These are phyloP conservation scores for Peronospora destructor DNA, from an alignment of 352 stramenopile species.

Conservation along the genomic window DNA sequence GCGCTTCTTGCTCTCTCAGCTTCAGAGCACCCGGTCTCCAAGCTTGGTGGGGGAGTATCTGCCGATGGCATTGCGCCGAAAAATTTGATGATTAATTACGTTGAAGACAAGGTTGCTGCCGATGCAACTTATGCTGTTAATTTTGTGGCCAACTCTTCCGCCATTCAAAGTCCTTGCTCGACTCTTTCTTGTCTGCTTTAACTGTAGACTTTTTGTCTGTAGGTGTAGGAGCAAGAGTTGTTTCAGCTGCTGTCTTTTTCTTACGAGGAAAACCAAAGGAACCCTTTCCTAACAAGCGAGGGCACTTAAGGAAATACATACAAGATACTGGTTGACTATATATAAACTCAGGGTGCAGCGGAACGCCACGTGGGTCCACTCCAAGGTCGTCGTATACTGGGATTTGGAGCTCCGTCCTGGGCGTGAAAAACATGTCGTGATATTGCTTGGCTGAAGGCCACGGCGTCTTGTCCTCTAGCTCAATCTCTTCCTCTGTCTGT, in stretches of 20 bases:
- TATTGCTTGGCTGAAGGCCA: conserved; percentile 69
- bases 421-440: conserved; percentile 41
- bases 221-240: conserved; percentile 6
- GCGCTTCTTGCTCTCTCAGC: no score
- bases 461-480: conserved; percentile 65
- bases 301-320: conserved; percentile 74
- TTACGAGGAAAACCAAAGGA: conserved; percentile 70
- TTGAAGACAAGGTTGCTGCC: no score
- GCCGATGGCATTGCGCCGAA: no score
- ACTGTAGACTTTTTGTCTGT: conserved; percentile 17
- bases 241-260: conserved; percentile 29
- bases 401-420: conserved; percentile 33
- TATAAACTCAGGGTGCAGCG: conserved; percentile 68
- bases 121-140: no score
- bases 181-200: conserved; percentile 34
- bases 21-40: no score
- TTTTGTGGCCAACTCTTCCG: no score
- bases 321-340: conserved; percentile 66
- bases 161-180: conserved; percentile 74
- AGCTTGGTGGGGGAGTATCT: no score
- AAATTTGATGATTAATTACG: no score
- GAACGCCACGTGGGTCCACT: conserved; percentile 61
- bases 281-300: conserved; percentile 47
- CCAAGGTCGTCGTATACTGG: conserved; percentile 58
- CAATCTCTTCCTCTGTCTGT: conserved; percentile 26